phyloP scores from a whole-genome alignment of 2,329 filamentous ascomycete species.

The Madurella fahalii region DNA sequence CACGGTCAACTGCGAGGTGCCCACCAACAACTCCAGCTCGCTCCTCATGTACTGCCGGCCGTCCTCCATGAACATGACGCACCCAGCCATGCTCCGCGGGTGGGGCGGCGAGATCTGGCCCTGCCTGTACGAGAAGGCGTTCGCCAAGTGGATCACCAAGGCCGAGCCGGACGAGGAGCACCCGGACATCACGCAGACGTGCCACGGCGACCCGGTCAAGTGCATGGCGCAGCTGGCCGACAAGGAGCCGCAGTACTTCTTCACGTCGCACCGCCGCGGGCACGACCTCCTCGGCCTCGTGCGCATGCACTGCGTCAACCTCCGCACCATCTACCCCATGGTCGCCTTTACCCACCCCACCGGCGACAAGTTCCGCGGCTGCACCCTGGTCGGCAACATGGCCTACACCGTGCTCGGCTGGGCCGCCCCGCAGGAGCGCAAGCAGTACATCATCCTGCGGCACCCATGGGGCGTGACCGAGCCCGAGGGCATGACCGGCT shows the following conservation, averaged over 20 bases:
- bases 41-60: slow-evolving; percentile 41
- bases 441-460: slow-evolving; percentile 25
- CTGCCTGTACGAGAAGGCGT: slow-evolving; percentile 45
- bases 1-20: slow-evolving; percentile 41
- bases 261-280: slow-evolving; percentile 3
- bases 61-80: slow-evolving; percentile 26
- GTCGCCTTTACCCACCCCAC: slow-evolving; percentile 40
- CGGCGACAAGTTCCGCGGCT: slow-evolving; percentile 35
- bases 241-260: slow-evolving; percentile 7
- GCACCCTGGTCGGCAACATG: slow-evolving; percentile 43
- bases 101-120: slow-evolving; percentile 41
- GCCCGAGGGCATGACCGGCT: slow-evolving; percentile 37
- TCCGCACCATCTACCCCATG: slow-evolving; percentile 42
- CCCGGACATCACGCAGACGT: slow-evolving; percentile 39
- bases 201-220: slow-evolving; percentile 42
- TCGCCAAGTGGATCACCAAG: slow-evolving; percentile 39
- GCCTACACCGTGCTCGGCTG: slow-evolving; percentile 42
- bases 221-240: slow-evolving; percentile 41
- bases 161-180: slow-evolving; percentile 22
- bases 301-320: slow-evolving; percentile 38
- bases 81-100: not conserved
- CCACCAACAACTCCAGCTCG: slow-evolving; percentile 42
- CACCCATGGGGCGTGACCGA: slow-evolving; percentile 44
- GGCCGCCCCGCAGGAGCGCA: slow-evolving; percentile 32
- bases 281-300: slow-evolving; percentile 37